Evolutionary conservation across 2,329 filamentous ascomycete genomes (phyloP), one percentile per base, ranked within the genome.

Genomic region (Colletotrichum sp.): DNA sequence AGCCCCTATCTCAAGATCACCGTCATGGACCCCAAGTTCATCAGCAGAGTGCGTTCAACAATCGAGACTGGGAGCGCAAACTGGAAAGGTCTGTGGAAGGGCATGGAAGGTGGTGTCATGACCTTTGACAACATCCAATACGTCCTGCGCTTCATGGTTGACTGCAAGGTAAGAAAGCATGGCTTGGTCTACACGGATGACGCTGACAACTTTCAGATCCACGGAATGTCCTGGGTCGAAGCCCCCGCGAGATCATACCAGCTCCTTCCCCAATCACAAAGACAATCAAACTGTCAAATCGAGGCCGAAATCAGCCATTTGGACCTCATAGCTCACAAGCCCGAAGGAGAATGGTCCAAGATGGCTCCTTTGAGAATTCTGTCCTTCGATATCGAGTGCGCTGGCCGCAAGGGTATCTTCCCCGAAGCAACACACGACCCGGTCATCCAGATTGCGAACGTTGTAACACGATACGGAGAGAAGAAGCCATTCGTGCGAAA

Each of bases 321-420:
- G 75, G 93, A 99, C 80, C 88, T 99, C 11, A 93, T 98, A 78
- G 93, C 97, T 12, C 96, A 99, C 84, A 92, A 95, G 65, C 93
- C 96, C 3, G 94, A 97, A 79, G 96, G 96, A 22, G 96, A 99
- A 83, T 99, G 96, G 96, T 95, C 95, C 32, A 99, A 98, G 86
- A 98, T 99, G 93, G 97, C 98, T 0, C 97, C 97, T 0, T 88
- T 99, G 5, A 93, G 97, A 77, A 94, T 98, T 63, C 86, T 99
- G 62, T 99, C 97, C 6, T 99, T 99, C 82, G 97, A 99, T 91
- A 99, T 99, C 80, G 97, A 99, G 85, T 99, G 97, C 85, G 97
- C 97, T 80, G 97, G 97, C 68, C 94, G 98, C 80, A 99, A 99
- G 86, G 97, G 97, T 79, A 94, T 99, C 82, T 99, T 99, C 82